A percentile compares a stretch with the other conserved stretches of the same genome.
These are phyloP conservation scores for Inonotus obliquus DNA, from an alignment of 1,284 basidiomycete genomes.

Conservation along the genomic window DNA sequence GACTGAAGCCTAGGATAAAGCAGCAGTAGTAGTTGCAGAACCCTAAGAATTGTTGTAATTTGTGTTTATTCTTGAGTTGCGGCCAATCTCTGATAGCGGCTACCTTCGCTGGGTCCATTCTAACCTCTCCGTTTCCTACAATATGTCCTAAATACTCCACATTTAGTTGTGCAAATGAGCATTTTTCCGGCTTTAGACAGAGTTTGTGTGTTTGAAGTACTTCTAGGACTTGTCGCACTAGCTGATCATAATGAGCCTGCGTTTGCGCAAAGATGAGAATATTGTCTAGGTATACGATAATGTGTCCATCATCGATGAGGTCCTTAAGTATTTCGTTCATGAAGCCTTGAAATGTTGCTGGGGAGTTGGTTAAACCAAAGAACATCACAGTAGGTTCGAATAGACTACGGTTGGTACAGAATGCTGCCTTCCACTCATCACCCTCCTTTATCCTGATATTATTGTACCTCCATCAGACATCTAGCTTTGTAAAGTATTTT, in stretches of 20 bases:
- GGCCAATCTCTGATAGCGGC: neutral
- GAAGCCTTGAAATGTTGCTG: neutral
- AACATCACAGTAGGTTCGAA: neutral
- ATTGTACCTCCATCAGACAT: slow-evolving; percentile 32
- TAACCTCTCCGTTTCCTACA: neutral
- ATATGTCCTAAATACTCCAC: neutral
- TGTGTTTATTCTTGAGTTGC: neutral
- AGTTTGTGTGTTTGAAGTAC: neutral
- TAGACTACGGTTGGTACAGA: neutral
- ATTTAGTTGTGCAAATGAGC: neutral
- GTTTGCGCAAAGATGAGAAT: neutral
- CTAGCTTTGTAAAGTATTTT: slow-evolving; percentile 33
- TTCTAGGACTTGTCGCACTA: neutral
- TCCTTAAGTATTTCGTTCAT: neutral
- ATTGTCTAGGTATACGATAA: neutral
- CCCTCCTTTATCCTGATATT: slow-evolving; percentile 1
- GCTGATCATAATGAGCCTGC: neutral
- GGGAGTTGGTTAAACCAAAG: neutral
- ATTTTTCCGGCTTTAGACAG: neutral
- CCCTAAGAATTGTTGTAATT: neutral
- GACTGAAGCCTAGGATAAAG: neutral
- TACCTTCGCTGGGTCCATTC: neutral
- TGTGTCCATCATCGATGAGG: neutral
- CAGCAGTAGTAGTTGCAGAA: neutral
- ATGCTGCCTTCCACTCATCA: neutral